Conservation (phyloP, 805 yeast species). For the Metschnikowia continentalis region DNA sequence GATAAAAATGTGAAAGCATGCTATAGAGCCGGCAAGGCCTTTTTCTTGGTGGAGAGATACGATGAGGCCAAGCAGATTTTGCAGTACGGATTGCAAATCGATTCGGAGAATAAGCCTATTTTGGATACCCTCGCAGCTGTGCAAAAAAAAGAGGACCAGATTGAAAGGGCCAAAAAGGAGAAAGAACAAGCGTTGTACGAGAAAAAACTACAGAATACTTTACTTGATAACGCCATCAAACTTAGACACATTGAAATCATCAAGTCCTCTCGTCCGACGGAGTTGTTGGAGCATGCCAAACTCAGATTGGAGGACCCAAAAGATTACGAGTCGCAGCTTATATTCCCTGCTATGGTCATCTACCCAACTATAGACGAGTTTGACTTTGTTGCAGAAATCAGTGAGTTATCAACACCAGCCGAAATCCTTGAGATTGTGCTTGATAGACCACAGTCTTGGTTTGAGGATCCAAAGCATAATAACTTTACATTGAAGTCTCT, state of each 20-base stretch:
- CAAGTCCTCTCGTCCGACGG: conserved; percentile 51
- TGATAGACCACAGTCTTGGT: conserved; percentile 68
- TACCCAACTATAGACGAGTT: conserved; percentile 84
- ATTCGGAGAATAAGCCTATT: conserved; percentile 56
- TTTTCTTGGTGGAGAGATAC: conserved; percentile 56
- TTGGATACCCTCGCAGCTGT: conserved; percentile 42
- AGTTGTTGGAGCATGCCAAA: conserved; percentile 47
- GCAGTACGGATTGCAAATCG: conserved; percentile 61
- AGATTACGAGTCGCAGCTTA: conserved; percentile 72
- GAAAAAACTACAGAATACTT: conserved; percentile 37
- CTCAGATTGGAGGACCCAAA: conserved; percentile 57
- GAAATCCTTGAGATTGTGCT: conserved; percentile 58
- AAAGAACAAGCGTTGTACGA: conserved; percentile 38
- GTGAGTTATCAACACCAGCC: conserved; percentile 65
- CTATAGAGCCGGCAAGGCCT: conserved; percentile 80
- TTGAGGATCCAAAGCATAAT: conserved; percentile 54
- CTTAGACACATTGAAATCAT: conserved; percentile 54
- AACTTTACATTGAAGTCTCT: conserved; percentile 57
- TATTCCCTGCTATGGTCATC: conserved; percentile 75
- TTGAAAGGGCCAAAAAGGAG: conserved; percentile 26
- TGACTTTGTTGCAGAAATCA: conserved; percentile 71
- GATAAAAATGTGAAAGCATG: conserved; percentile 78
- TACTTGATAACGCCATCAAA: conserved; percentile 55
- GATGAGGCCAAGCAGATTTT: conserved; percentile 71
- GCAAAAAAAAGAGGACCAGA: conserved; percentile 27